A percentile compares a stretch with the other conserved stretches of the same genome.
Conservation (phyloP, 805 yeast genomes). For the Millerozyma acaciae region DNA sequence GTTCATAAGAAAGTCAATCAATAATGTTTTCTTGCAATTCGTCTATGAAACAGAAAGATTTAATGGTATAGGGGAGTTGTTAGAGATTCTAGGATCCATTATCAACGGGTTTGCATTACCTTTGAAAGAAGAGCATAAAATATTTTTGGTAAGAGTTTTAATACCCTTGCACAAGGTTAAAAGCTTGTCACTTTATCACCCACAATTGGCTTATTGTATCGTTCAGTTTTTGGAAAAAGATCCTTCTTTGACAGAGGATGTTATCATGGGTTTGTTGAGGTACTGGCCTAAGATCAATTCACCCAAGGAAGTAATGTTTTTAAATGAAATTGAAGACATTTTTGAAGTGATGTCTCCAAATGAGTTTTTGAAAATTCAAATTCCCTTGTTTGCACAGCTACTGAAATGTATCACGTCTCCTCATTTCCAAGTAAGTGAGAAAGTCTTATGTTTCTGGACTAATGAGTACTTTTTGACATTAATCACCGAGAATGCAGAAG, state of each 20-base stretch:
- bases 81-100: slow-evolving; percentile 93
- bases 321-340: slow-evolving; percentile 94
- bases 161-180: slow-evolving; percentile 92
- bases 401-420: slow-evolving; percentile 92
- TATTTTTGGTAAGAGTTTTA: slow-evolving; percentile 78
- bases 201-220: slow-evolving; percentile 94
- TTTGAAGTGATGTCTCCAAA: slow-evolving; percentile 93
- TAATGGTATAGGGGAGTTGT: slow-evolving; percentile 90
- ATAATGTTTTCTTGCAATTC: slow-evolving; percentile 88
- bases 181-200: slow-evolving; percentile 85
- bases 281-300: slow-evolving; percentile 97
- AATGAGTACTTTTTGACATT: slow-evolving; percentile 89
- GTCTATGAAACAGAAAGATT: slow-evolving; percentile 93
- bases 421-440: slow-evolving; percentile 96
- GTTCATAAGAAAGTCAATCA: slow-evolving; percentile 86
- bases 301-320: slow-evolving; percentile 92
- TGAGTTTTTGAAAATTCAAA: slow-evolving; percentile 87
- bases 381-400: slow-evolving; percentile 89
- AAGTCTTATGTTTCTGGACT: slow-evolving; percentile 90
- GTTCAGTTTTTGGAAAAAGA: slow-evolving; percentile 96
- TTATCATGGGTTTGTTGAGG: slow-evolving; percentile 86
- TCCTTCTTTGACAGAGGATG: slow-evolving; percentile 88
- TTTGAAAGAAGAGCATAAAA: slow-evolving; percentile 93
- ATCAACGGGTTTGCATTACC: slow-evolving; percentile 98
- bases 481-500: slow-evolving; percentile 90